Base-by-base conservation (phyloP, 1,284 basidiomycete genomes). In the Cerioporus squamosus region DNA sequence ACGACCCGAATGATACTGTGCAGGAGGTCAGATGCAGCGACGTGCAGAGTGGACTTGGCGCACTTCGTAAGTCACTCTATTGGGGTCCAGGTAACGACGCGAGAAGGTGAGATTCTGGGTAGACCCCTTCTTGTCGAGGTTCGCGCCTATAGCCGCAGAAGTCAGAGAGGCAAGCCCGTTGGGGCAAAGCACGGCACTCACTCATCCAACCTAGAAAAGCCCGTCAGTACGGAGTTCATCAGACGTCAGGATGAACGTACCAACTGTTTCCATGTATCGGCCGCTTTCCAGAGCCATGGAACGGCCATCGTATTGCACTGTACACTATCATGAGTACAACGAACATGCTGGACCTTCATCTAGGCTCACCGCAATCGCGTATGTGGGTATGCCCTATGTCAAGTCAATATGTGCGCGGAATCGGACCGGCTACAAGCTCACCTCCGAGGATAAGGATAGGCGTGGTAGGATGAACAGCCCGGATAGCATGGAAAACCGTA, bases 221-320 rank as follows among this genome's bases (percentile, higher is more conserved):
- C 12, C 14, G 10, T 46, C 8, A 24, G 17, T 46, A 23, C 3
- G 22, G 9, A 5, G 2, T 40, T 8, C 2, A 4, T 18, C 14
- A n/a, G 23, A 39, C 10, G 9, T 14, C 6, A 5, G 20, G 15
- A 15, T 8, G 2, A 15, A 66, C 77, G 63, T 70, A 78, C 91
- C 91, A 56, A 95, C 79, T 6, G 93, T 94, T 75, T 95, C 93
- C 86, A 95, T 90, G 72, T 94, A 95, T 20, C 91, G 80, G 44
- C 93, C 93, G 53, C 90, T 92, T 65, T 93, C 90, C 36, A 95
- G 74, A 1, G 84, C 79, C 79, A 92, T 88, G 0, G 85, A 83
- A n/a, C 86, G 81, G 5, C 81, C 81, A 68, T 89, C 88, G 24
- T 81, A 73, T 71, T 86, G 83, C 23, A 81, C 83, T 79, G 38